phyloP scores from a whole-genome alignment of 2,329 filamentous ascomycete genomes.

The Tothia fuscella region DNA sequence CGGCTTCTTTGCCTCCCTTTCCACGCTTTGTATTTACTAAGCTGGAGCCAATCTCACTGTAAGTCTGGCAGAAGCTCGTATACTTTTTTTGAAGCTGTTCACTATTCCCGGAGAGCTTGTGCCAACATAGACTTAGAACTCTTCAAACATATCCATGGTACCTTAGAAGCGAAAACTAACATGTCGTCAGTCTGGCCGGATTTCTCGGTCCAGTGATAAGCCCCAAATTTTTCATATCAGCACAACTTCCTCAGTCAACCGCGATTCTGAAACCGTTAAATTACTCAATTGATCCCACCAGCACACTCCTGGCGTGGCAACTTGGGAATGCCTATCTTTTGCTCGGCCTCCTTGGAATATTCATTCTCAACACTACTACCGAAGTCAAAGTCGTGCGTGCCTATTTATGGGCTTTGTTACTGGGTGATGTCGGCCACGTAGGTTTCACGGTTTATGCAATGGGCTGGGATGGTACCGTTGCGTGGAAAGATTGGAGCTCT shows the following conservation, averaged over 20 bases:
- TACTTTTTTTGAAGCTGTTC: too few relatives aligned
- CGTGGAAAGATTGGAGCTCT: slow-evolving; percentile 51
- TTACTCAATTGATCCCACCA: background rate
- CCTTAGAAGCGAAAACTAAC: background rate
- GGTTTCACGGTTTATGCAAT: slow-evolving; percentile 48
- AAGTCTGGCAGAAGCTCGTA: too few relatives aligned
- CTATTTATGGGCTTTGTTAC: slow-evolving; percentile 53
- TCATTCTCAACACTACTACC: slow-evolving; percentile 50
- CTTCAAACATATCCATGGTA: background rate
- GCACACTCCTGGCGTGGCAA: slow-evolving; percentile 49
- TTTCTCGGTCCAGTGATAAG: slow-evolving; percentile 14
- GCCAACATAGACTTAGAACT: too few relatives aligned
- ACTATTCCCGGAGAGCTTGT: too few relatives aligned
- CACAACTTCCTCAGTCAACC: slow-evolving; percentile 11
- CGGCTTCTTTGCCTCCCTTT: slow-evolving; percentile 12
- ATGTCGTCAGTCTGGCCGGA: slow-evolving; percentile 13
- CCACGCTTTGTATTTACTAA: slow-evolving; percentile 14
- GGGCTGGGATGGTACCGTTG: slow-evolving; percentile 41
- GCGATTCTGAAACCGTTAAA: background rate
- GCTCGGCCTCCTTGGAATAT: slow-evolving; percentile 51
- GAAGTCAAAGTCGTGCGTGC: slow-evolving; percentile 54
- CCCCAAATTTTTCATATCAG: slow-evolving; percentile 14
- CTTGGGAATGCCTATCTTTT: slow-evolving; percentile 60
- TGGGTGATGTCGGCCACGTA: slow-evolving; percentile 57
- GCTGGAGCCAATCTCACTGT: slow-evolving; percentile 16